A percentile compares a stretch with the other conserved stretches of the same genome.
Conservation (phyloP, 2,329 filamentous ascomycete genomes). For the Fusarium metavorans region DNA sequence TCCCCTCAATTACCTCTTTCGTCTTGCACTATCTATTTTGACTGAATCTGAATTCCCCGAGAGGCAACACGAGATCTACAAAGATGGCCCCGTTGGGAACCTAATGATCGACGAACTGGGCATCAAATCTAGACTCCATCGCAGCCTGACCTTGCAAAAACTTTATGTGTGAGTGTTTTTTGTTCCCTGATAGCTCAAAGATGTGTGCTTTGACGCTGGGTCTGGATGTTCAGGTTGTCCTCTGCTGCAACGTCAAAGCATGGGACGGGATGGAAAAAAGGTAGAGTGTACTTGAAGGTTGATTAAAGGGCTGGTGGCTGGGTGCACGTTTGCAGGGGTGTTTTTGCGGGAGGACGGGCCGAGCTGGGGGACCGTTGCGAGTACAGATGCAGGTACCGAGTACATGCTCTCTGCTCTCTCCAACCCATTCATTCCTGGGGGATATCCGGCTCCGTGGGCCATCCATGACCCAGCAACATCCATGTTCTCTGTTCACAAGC, state of each 20-base stretch:
- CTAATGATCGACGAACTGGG: slow-evolving; percentile 36
- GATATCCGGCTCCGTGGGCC: slow-evolving; percentile 17
- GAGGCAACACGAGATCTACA: slow-evolving; percentile 14
- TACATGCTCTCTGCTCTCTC: slow-evolving; percentile 9
- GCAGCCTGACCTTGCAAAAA: slow-evolving; percentile 4
- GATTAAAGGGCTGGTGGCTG: slow-evolving; percentile 24
- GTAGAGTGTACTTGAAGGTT: slow-evolving; percentile 26
- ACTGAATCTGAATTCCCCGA: background rate
- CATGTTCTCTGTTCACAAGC: background rate
- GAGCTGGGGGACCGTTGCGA: slow-evolving; percentile 24
- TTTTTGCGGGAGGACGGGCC: slow-evolving; percentile 15
- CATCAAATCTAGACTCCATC: slow-evolving; percentile 23
- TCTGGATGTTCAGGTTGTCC: background rate
- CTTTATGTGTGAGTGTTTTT: slow-evolving; percentile 1
- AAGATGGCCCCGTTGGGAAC: background rate
- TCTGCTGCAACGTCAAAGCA: slow-evolving; percentile 26
- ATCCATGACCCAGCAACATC: slow-evolving; percentile 17
- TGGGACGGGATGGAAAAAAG: slow-evolving; percentile 13
- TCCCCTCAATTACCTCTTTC: background rate
- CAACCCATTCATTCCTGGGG: background rate
- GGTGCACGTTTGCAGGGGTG: background rate
- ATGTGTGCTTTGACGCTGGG: slow-evolving; percentile 22
- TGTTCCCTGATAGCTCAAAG: background rate
- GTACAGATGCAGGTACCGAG: slow-evolving; percentile 25
- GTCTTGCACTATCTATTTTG: background rate